Base-by-base conservation (phyloP, 208 protist genomes). In the Vickermania ingenoplastis region DNA sequence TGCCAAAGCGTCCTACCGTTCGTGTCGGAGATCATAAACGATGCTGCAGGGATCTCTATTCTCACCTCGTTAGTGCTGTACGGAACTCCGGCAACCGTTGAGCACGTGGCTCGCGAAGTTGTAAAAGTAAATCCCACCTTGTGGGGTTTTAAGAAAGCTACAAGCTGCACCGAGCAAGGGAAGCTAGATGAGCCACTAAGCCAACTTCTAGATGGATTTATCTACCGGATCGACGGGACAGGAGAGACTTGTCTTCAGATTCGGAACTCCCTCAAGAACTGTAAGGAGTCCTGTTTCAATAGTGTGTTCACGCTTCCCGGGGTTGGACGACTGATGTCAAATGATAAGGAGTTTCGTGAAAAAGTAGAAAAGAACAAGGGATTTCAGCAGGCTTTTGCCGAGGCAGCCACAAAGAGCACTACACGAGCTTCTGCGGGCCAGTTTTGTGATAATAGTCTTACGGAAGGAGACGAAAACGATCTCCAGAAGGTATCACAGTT, bases 171-270 rank as follows among this genome's bases (percentile, higher is more conserved):
- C n/a, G n/a, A n/a, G n/a, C 61, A 65, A 24, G 67, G 72, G 28
- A 50, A 67, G n/a, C 60, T 86, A 28, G 51, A 56, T n/a, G 59
- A 56, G 28, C 28, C 61, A 17, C 60, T 89, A 14, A 72, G 79
- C 17, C 52, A 61, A 17, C 67, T 94, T 26, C 62, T 94, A 17
- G 83, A 94, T 31, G 59, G 78, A 11, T 59, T 94, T 45, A 57
- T 87, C 41, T 94, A 90, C 62, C 78, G 87, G 7, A 75, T 79
- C 50, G 87, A 94, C 61, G 80, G 71, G 62, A 78, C 49, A 3
- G 80, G 64, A 1, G 69, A 86, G 22, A 49, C 53, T 1, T 59
- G 60, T 54, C 57, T 65, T 0, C 55, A 67, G 0, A 30, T 50
- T 3, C 61, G 90, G 13, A 67, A 68, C 22, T 62, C 45, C 30